Evolutionary conservation across 1,139 yeast genomes (phyloP), one percentile per base, ranked within the genome.

Genomic region (Suhomyces coccinellae): DNA sequence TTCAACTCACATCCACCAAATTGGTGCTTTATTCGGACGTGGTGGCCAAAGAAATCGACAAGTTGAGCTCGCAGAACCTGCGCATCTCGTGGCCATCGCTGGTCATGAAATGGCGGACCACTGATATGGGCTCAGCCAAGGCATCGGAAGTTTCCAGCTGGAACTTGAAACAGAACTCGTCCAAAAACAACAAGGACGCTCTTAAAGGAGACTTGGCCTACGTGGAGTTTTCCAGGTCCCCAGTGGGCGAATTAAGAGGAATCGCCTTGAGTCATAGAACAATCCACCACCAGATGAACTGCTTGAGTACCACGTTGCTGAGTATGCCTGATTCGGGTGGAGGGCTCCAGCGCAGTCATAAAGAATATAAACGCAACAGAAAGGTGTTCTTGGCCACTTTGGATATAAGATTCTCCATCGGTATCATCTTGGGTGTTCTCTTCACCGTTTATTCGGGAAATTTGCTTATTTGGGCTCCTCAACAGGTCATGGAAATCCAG

Each of bases 241-340:
- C 98, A 0, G 80, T 88, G 15, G 98, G 98, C 2, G 96, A 91
- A 54, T 67, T 90, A 30, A 77, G 97, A 44, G 99, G 99, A 6
- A 96, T 95, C 33, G 97, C 95, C 1, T 78, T 95, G 61, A 86
- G 95, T 28, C 98, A 93, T 59, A 74, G 89, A 48, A 90, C 97
- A 0, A 79, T 95, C 14, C 75, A 87, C 57, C 95, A 89, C 56
- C 99, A 93, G 61, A 88, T 93, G 93, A 77, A 80, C 48, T 80
- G 89, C 43, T 62, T 95, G 31, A 77, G 86, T 12, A 76, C 82
- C 6, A 80, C 95, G 24, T 67, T 93, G 16, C 79, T 80, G 59
- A 82, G 88, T 46, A 71, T 75, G 59, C 88, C 91, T 1, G 71
- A 73, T 30, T 62, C 75, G 1, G 76, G 67, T 12, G 73, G 74